Conservation (phyloP, 176 grass and related monocot genomes). For the Olyra latifolia region DNA sequence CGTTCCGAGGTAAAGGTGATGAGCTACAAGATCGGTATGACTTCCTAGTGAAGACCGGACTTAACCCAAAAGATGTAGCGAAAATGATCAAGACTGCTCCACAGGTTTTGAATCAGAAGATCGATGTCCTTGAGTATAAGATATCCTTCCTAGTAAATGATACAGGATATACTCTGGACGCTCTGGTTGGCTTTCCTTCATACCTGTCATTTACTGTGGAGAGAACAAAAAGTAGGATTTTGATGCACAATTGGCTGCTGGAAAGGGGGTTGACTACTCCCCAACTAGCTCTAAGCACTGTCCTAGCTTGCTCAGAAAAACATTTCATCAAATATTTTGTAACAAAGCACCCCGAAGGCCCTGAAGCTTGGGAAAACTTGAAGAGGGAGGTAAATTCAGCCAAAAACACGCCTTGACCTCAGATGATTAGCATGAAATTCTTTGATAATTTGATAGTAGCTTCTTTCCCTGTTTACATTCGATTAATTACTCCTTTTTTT, state of each 20-base stretch:
- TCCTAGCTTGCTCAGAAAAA: conserved; percentile 53
- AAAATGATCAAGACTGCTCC: conserved; percentile 56
- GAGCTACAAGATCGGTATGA: conserved; percentile 60
- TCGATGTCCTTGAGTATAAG: conserved; percentile 52
- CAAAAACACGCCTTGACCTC: conserved; percentile 15
- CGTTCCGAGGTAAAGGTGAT: conserved; percentile 64
- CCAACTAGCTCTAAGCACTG: conserved; percentile 41
- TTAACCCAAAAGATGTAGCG: conserved; percentile 46
- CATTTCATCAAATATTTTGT: conserved; percentile 33
- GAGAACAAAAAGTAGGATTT: conserved; percentile 52
- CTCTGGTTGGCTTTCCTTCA: conserved; percentile 46
- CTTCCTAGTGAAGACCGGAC: conserved; percentile 52
- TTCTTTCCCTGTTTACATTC: background rate
- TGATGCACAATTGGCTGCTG: conserved; percentile 66
- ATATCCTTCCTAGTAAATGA: conserved; percentile 54
- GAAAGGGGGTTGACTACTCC: conserved; percentile 37
- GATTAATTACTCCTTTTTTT: background rate
- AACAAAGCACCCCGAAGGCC: conserved; percentile 33
- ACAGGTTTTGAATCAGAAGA: conserved; percentile 67
- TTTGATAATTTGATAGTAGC: background rate
- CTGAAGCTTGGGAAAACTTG: conserved; percentile 52
- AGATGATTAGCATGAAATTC: conserved; percentile 1
- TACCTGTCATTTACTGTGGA: conserved; percentile 54
- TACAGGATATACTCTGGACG: conserved; percentile 47
- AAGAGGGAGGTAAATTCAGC: conserved; percentile 35